Conservation (phyloP, 139 green algal species). For the Volvox reticuliferus region DNA sequence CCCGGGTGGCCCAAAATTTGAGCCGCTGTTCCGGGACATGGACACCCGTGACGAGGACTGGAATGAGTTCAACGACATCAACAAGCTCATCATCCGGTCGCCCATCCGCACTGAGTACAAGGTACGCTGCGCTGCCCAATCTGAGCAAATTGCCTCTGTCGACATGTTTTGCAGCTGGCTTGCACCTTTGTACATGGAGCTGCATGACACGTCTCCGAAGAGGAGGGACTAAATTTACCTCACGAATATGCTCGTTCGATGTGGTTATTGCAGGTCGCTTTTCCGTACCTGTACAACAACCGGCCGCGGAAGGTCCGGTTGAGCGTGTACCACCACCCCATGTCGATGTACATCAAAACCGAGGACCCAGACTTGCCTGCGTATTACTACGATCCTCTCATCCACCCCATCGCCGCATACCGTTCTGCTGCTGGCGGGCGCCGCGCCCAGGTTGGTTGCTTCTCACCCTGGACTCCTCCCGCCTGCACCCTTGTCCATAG, state of each 20-base stretch:
- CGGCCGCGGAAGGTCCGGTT: slow-evolving; percentile 94
- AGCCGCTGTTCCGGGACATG: slow-evolving; percentile 98
- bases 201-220: too few relatives aligned
- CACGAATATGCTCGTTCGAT: too few relatives aligned
- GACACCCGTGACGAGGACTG: slow-evolving; percentile 96
- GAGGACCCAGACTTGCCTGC: slow-evolving; percentile 99
- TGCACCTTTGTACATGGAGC: too few relatives aligned
- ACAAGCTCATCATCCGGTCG: slow-evolving; percentile 99
- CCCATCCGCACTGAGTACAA: slow-evolving; percentile 82
- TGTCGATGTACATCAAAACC: slow-evolving; percentile 99
- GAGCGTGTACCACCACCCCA: slow-evolving; percentile 92
- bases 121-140: slow-evolving; percentile 53
- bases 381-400: slow-evolving; percentile 99
- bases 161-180: too few relatives aligned
- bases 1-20: slow-evolving; percentile 98
- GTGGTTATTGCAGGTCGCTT: slow-evolving; percentile 79
- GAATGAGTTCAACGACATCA: slow-evolving; percentile 99
- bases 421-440: slow-evolving; percentile 54
- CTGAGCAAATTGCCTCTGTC: too few relatives aligned
- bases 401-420: slow-evolving; percentile 98
- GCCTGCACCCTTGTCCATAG: too few relatives aligned
- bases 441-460: neutral
- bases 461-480: neutral
- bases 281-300: slow-evolving; percentile 99
- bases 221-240: too few relatives aligned